Percentiles rank a stretch among this genome's conserved stretches.
These are phyloP conservation scores for Neonectria ditissima DNA, from an alignment of 2,329 filamentous ascomycete genomes.

Conservation along the genomic window DNA sequence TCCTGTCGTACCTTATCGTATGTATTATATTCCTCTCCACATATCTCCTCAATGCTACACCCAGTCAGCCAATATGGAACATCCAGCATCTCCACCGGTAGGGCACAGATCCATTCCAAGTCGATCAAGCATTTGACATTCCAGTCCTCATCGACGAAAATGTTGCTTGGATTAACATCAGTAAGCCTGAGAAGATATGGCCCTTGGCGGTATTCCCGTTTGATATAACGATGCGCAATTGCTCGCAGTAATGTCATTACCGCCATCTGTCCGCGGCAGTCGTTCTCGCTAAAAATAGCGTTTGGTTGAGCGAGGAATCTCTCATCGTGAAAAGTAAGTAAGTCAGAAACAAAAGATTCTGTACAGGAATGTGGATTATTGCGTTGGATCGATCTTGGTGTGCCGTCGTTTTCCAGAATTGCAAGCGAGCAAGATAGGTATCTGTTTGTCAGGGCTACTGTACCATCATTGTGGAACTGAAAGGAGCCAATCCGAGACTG, in stretches of 20 bases:
- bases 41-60: conserved; percentile 32
- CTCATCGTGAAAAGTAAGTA: conserved; percentile 45
- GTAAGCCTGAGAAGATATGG: conserved; percentile 47
- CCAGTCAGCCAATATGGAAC: conserved; percentile 41
- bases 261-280: conserved; percentile 48
- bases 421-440: conserved; percentile 30
- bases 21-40: conserved; percentile 26
- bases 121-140: conserved; percentile 51
- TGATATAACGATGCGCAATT: conserved; percentile 42
- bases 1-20: conserved; percentile 32
- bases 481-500: conserved; percentile 40
- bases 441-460: conserved; percentile 46
- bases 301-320: conserved; percentile 42
- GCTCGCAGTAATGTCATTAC: conserved; percentile 38
- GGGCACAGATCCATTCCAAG: conserved; percentile 51
- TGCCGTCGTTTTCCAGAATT: conserved; percentile 49
- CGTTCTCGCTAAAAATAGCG: conserved; percentile 38
- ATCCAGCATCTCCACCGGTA: conserved; percentile 33
- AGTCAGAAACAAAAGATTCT: conserved; percentile 44
- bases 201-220: conserved; percentile 38
- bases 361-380: conserved; percentile 47
- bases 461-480: conserved; percentile 40
- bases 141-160: conserved; percentile 52
- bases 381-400: conserved; percentile 46
- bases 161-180: conserved; percentile 50